Base-by-base conservation (phyloP, 2,329 filamentous ascomycete species). In the Colletotrichum cereale region DNA sequence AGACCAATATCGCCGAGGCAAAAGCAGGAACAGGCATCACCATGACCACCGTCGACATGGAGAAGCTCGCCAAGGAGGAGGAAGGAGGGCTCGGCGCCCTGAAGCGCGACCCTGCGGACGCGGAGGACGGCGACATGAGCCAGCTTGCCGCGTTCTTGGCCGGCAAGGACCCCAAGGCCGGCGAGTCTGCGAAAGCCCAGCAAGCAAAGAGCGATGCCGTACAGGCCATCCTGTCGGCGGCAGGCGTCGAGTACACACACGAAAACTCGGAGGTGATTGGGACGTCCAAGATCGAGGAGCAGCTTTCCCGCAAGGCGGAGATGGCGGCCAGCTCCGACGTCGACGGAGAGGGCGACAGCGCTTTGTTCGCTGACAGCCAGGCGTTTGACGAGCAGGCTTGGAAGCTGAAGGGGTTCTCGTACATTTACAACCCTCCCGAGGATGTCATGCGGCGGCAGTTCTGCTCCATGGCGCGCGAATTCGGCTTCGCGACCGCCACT, bases 231-330 rank as follows among this genome's bases (percentile, higher is more conserved):
- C 88, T 99, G 1, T 90, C 93, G 3, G 90, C 91, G 10, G 95
- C 93, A 0, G 96, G 96, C 2, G 95, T 99, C 0, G 91, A 96
- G 77, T 99, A 99, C 80, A 97, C 95, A 0, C 96, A 99, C 78
- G 93, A 98, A 76, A 99, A 99, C 79, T 94, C 93, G 1, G 95
- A 99, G 81, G 95, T 99, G 18, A 90, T 99, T 67, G 96, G 96
- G 14, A 92, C 94, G 0, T 96, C 93, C n/a, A 94, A 92, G 75
- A 88, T 98, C n/a, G 96, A 99, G 82, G 92, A 93, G 74, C 89
- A 92, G 68, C 88, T 99, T 6, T 95, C 93, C 56, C 91, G 91
- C 26, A 90, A 89, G 52, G 96, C 96, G 5, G 90, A 92, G 77
- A 86, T 91, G 77, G 84, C 85, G 0, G 86, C 85, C 4, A 86